Evolutionary conservation across 2,329 filamentous ascomycete genomes (phyloP).

Genomic region (Scedosporium apiospermum): DNA sequence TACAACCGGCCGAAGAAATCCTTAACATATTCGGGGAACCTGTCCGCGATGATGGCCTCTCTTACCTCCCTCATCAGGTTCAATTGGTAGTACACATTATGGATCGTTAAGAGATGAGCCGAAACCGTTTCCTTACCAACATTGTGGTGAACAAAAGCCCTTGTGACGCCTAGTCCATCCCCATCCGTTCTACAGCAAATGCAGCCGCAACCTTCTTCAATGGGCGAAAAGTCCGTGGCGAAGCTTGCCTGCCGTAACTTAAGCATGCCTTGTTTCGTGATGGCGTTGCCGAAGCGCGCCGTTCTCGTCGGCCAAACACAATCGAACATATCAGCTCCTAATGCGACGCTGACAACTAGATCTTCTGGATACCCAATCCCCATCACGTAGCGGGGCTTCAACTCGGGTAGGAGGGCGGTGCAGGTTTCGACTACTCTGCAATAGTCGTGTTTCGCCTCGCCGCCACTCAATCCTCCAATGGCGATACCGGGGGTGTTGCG

Average conservation of each 20-base stretch:
- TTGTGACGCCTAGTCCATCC: conserved; percentile 68
- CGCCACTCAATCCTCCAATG: conserved; percentile 88
- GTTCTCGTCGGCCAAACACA: conserved; percentile 98
- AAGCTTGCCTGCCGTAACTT: conserved; percentile 73
- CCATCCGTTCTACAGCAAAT: conserved; percentile 59
- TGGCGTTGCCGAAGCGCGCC: conserved; percentile 89
- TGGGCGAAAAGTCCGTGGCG: conserved; percentile 69
- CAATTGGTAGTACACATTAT: conserved; percentile 91
- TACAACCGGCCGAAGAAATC: conserved; percentile 73
- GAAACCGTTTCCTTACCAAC: conserved; percentile 91
- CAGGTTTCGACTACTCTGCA: conserved; percentile 85
- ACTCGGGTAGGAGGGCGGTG: conserved; percentile 72
- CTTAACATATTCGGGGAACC: conserved; percentile 67
- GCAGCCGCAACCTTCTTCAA: conserved; percentile 78
- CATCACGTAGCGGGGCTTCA: conserved; percentile 99
- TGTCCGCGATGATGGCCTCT: conserved; percentile 70
- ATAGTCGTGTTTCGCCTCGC: conserved; percentile 88
- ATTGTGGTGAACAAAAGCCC: conserved; percentile 86
- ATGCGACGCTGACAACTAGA: conserved; percentile 80
- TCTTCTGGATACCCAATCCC: conserved; percentile 97
- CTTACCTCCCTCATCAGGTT: conserved; percentile 69
- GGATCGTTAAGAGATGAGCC: conserved; percentile 75
- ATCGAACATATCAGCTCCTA: conserved; percentile 99
- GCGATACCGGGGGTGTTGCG: conserved; percentile 92
- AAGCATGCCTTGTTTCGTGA: conserved; percentile 71